Base-by-base conservation (phyloP, 1,284 basidiomycete genomes). In the Ganoderma lucidum region DNA sequence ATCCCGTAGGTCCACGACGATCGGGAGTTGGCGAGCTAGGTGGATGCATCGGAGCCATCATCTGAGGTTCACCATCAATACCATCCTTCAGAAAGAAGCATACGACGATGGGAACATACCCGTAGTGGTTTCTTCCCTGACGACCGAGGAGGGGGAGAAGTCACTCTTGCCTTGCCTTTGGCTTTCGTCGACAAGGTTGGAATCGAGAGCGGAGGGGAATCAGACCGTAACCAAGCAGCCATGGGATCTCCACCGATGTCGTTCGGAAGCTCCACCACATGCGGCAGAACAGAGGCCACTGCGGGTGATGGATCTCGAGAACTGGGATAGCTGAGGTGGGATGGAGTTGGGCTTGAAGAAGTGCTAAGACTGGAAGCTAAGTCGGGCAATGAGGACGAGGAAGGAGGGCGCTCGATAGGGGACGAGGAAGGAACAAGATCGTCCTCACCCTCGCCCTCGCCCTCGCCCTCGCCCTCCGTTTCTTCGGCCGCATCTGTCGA, bases 311-410 rank as follows among this genome's bases (percentile, higher is more conserved):
- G 66, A 45, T 69, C 72, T 12, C 70, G 59, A 14, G 71, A 72
- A 48, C 62, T 66, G 14, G 66, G 70, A 19, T 35, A 66, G 66
- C 74, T 78, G 37, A 44, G 64, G 28, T 74, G 76, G 30, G 80
- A 80, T 61, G 82, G 82, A 23, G 85, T 85, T 1, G 91, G 90
- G 72, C 91, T 93, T 6, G 91, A 93, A 0, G 91, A 92, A 0
- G 90, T 91, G 73, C 86, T 89, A 55, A 83, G 79, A 75, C 88
- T 88, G 0, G 90, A 88, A 14, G 87, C 88, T 32, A 93, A 83
- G 45, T 85, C 88, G 19, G 92, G 91, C 48, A 90, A 71, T 44
- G 87, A 85, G 2, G 83, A 83, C 4, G 79, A 78, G 0, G 80
- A 80, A 4, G 75, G 74, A 0, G 73, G 66, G 4, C 72, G 61